Evolutionary conservation across 768 basidiomycete genomes (phyloP), one percentile per base, ranked within the genome.

Genomic region (Hydnomerulius pinastri): DNA sequence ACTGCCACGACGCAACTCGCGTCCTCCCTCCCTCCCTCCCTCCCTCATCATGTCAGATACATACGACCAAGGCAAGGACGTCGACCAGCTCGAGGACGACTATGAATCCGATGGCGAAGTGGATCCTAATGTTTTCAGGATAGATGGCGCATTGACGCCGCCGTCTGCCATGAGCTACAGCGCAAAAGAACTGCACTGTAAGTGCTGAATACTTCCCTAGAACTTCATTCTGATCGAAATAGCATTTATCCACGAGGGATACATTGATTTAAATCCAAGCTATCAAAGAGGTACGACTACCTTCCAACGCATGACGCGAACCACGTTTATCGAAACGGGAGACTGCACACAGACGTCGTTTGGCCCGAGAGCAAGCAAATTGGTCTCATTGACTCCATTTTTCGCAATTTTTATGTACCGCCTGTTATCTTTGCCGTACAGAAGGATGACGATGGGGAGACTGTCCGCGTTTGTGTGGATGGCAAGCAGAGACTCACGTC

Each of bases 281-380:
- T 90, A 89, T 62, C 87, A 90, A 62, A 73, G 87, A 76, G 87
- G 87, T 83, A 46, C 48, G 73, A 58, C 2, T 30, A 20, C 13
- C 43, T 13, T 20, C 10, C 37, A 1, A 2, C 21, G 7, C 1
- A 48, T 28, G 33, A 36, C 17, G 6, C 21, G 7, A 41, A 23
- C 17, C 30, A 21, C 46, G 25, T 45, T 57, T 43, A 48, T 43
- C 42, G 2, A 46, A 20, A 46, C 32, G 39, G 24, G 20, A 18
- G 12, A 18, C 43, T 23, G 18, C 43, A 7, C 43, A 15, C 37
- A 91, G 90, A 87, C 48, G 74, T 92, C 17, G 90, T 92, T 2
- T 92, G 90, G 90, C 75, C 85, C 0, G 77, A 79, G 46, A 63
- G 65, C 38, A 90, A 90, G 58, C 86, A 90, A 57, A 74, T 73